Percentiles rank a stretch among this genome's conserved stretches.
phyloP scores from a whole-genome alignment of 2,329 filamentous ascomycete genomes.

The Phialemonium atrogriseum region DNA sequence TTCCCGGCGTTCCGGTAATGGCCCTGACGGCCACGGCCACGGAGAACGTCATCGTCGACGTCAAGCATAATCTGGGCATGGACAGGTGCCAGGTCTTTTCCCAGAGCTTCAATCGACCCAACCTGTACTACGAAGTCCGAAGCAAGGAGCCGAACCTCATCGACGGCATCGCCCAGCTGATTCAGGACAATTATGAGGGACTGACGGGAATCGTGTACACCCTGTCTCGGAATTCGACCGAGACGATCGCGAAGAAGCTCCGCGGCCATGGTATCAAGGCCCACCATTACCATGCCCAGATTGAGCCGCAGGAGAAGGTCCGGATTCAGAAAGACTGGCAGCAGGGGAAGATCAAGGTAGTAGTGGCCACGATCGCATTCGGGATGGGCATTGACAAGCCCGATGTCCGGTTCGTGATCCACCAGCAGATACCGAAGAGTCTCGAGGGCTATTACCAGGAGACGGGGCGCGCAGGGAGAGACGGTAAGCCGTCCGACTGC shows the following conservation, averaged over 20 bases:
- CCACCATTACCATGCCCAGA: slow-evolving; percentile 76
- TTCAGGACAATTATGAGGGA: slow-evolving; percentile 58
- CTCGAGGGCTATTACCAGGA: slow-evolving; percentile 98
- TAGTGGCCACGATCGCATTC: slow-evolving; percentile 96
- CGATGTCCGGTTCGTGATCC: slow-evolving; percentile 92
- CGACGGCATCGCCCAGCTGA: slow-evolving; percentile 52
- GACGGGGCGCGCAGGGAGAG: slow-evolving; percentile 87
- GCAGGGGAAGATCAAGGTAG: slow-evolving; percentile 67
- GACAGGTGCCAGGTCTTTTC: slow-evolving; percentile 68
- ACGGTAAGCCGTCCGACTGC: slow-evolving; percentile 80
- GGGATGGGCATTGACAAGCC: slow-evolving; percentile 99
- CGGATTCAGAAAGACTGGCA: slow-evolving; percentile 79
- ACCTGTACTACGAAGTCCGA: slow-evolving; percentile 80
- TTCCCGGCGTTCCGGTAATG: slow-evolving; percentile 80
- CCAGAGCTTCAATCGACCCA: slow-evolving; percentile 96
- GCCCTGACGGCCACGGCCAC: slow-evolving; percentile 94
- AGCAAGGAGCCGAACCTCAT: slow-evolving; percentile 56
- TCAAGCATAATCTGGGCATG: slow-evolving; percentile 87
- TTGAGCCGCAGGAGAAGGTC: slow-evolving; percentile 60
- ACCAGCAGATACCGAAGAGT: slow-evolving; percentile 87
- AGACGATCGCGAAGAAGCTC: slow-evolving; percentile 68
- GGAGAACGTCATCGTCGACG: slow-evolving; percentile 82
- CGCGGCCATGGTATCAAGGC: slow-evolving; percentile 58
- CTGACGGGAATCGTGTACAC: slow-evolving; percentile 92
- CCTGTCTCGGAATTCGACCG: slow-evolving; percentile 74